These are phyloP conservation scores for Pseudogymnoascus sp. DNA, from an alignment of 2,329 filamentous ascomycete species.

Conservation along the genomic window DNA sequence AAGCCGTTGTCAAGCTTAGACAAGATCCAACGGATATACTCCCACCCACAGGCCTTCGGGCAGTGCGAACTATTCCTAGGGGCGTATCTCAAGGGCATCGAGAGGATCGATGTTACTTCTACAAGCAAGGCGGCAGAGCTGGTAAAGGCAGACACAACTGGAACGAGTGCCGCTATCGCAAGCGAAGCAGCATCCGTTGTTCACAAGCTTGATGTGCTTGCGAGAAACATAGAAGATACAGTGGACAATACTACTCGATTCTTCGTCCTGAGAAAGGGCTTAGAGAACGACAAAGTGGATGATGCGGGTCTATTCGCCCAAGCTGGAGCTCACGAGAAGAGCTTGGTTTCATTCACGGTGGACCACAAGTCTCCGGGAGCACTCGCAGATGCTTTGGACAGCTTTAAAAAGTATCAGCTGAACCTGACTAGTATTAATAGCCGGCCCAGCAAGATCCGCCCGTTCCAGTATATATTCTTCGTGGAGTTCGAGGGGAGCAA, in stretches of 20 bases:
- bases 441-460: conserved; percentile 64
- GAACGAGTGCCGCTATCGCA: conserved; percentile 69
- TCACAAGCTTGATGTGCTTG: conserved; percentile 64
- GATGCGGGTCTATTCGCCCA: not conserved
- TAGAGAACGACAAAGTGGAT: conserved; percentile 17
- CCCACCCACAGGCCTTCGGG: conserved; percentile 91
- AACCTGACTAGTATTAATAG: conserved; percentile 91
- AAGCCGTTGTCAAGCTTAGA: conserved; percentile 47
- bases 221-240: conserved; percentile 63
- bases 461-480: conserved; percentile 94
- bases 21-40: conserved; percentile 72
- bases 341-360: conserved; percentile 77
- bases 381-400: conserved; percentile 70
- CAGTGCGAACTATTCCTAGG: conserved; percentile 77
- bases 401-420: conserved; percentile 66
- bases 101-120: conserved; percentile 75
- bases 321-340: conserved; percentile 44
- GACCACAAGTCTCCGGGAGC: conserved; percentile 73
- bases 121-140: conserved; percentile 82
- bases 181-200: conserved; percentile 66
- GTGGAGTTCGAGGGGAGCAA: conserved; percentile 74
- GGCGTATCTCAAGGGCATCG: conserved; percentile 63
- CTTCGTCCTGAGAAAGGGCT: conserved; percentile 50
- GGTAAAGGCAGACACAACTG: conserved; percentile 52
- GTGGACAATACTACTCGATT: conserved; percentile 75